Evolutionary conservation across 257 asterid species (phyloP).

Genomic region (Echium plantagineum): DNA sequence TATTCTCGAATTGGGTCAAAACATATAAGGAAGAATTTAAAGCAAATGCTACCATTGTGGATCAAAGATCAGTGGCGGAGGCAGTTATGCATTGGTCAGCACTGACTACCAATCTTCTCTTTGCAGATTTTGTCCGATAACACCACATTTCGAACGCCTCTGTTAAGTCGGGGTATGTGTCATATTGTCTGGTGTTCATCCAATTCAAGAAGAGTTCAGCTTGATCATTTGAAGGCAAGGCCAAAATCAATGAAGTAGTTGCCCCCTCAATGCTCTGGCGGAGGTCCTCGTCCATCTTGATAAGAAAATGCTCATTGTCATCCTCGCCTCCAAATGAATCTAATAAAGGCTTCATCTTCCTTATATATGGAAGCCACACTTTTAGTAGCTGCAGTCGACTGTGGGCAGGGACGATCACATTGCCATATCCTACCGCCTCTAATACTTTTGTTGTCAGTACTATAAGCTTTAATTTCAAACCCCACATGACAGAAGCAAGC

Average conservation of each 20-base stretch:
- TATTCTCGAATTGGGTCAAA: too few relatives aligned
- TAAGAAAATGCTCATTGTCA: constrained; percentile 17
- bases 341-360: constrained; percentile 48
- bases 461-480: constrained; percentile 40
- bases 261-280: constrained; percentile 73
- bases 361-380: constrained; percentile 57
- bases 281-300: constrained; percentile 61
- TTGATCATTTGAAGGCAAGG: constrained; percentile 65
- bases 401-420: constrained; percentile 52
- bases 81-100: constrained; percentile 21
- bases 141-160: constrained; percentile 90
- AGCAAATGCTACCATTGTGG: neutral
- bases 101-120: constrained; percentile 51
- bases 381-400: constrained; percentile 40
- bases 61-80: constrained; percentile 26
- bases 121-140: constrained; percentile 66
- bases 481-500: constrained; percentile 38
- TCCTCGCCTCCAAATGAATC: constrained; percentile 31
- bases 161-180: constrained; percentile 60
- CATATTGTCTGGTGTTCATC: constrained; percentile 41
- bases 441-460: constrained; percentile 61
- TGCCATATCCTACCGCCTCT: constrained; percentile 74
- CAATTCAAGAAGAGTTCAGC: constrained; percentile 66
- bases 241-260: constrained; percentile 50
- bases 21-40: too few relatives aligned